Percentiles rank a stretch among this genome's conserved stretches.
Evolutionary conservation across 164 flowering plant species (phyloP).

Genomic region (Piper betle): DNA sequence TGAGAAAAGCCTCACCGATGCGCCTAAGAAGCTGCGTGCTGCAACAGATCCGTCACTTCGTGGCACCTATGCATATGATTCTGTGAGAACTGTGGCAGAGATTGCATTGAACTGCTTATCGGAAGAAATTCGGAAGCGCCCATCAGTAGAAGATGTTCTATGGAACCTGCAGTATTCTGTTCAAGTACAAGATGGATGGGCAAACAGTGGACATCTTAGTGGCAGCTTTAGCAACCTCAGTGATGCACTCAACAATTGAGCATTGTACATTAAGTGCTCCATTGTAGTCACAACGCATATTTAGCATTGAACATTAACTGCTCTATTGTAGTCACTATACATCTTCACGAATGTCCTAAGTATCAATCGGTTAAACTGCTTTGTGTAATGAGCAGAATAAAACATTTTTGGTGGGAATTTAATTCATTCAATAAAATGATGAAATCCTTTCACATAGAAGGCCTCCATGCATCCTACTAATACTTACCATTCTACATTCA

Average conservation of each 20-base stretch:
- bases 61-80: slow-evolving; percentile 60
- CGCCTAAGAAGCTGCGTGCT: slow-evolving; percentile 27
- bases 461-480: too few species aligned
- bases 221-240: neutral
- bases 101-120: slow-evolving; percentile 51
- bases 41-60: slow-evolving; percentile 39
- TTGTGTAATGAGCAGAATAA: too few species aligned
- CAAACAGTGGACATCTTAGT: slow-evolving; percentile 33
- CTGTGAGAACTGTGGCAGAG: slow-evolving; percentile 48
- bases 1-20: slow-evolving; percentile 37
- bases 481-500: too few species aligned
- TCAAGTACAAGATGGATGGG: slow-evolving; percentile 89
- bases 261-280: neutral
- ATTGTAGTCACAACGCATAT: too few species aligned
- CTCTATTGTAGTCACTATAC: neutral
- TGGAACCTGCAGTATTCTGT: slow-evolving; percentile 88
- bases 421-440: too few species aligned
- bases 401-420: too few species aligned
- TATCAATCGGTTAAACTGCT: too few species aligned
- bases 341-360: too few species aligned
- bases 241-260: neutral
- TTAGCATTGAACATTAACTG: neutral
- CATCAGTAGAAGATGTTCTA: slow-evolving; percentile 78
- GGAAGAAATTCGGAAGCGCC: slow-evolving; percentile 41
- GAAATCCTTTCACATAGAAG: too few species aligned